Conservation (phyloP, 108 stramenopile species). For the Chaetoceros muelleri region DNA sequence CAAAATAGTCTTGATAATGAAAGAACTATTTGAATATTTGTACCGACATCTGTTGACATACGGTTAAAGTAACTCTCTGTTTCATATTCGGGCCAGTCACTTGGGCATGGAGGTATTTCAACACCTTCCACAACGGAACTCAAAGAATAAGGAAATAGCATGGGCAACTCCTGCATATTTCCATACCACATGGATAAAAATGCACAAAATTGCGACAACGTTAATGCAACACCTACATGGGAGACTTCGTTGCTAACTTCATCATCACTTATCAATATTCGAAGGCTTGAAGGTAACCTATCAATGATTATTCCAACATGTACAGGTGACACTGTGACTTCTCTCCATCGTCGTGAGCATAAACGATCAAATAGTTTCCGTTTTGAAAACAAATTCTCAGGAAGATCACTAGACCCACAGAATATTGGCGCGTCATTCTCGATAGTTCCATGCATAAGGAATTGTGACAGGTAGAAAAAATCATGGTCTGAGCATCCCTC, state of each 20-base stretch:
- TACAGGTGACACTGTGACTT: conserved; percentile 38
- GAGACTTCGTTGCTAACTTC: conserved; percentile 1
- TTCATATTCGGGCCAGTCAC: conserved; percentile 67
- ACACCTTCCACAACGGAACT: conserved; percentile 28
- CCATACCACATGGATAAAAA: conserved; percentile 65
- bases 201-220: conserved; percentile 62
- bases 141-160: conserved; percentile 49
- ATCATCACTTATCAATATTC: conserved; percentile 29
- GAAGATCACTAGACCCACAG: neutral
- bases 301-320: conserved; percentile 43
- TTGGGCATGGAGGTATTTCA: conserved; percentile 18
- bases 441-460: neutral
- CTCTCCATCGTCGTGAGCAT: conserved; percentile 38
- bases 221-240: conserved; percentile 32
- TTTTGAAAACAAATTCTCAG: neutral
- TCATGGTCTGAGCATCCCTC: too few species aligned
- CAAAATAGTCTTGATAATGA: conserved; percentile 30
- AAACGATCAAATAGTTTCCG: conserved; percentile 13
- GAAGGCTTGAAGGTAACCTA: conserved; percentile 33
- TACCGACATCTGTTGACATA: conserved; percentile 14
- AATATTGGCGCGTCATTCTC: neutral
- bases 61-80: conserved; percentile 40
- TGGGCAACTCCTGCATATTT: conserved; percentile 79
- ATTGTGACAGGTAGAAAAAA: too few species aligned
- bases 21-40: conserved; percentile 32